A percentile compares a stretch with the other conserved stretches of the same genome.
Evolutionary conservation across 73 alveolate species (phyloP).

Genomic region (Paramecium sonneborni): DNA sequence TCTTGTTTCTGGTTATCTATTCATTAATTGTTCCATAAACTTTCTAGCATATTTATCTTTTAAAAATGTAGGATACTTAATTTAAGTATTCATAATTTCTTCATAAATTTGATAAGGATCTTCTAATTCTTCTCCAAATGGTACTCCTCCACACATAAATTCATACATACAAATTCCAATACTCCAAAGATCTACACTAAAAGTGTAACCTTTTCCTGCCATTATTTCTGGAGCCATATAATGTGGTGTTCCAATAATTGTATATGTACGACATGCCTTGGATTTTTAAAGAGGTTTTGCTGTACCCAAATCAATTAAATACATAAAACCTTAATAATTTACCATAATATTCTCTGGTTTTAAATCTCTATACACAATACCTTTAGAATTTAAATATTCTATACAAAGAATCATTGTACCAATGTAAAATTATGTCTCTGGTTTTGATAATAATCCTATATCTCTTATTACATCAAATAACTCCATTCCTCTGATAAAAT

Average conservation of each 20-base stretch:
- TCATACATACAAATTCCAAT: constrained; percentile 75
- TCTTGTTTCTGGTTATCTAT: constrained; percentile 58
- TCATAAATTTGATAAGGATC: constrained; percentile 79
- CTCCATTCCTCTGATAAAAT: constrained; percentile 81
- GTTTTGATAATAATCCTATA: constrained; percentile 72
- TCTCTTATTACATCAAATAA: constrained; percentile 86
- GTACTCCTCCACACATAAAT: constrained; percentile 83
- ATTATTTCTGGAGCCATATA: constrained; percentile 84
- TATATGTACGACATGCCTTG: constrained; percentile 63
- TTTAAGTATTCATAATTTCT: constrained; percentile 66
- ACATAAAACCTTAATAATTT: constrained; percentile 73
- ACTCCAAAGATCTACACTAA: constrained; percentile 69
- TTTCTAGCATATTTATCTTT: constrained; percentile 54
- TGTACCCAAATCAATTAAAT: constrained; percentile 84
- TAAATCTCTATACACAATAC: constrained; percentile 77
- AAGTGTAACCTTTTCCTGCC: constrained; percentile 72
- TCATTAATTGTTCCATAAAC: constrained; percentile 49
- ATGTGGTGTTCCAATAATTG: constrained; percentile 81
- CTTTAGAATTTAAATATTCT: constrained; percentile 81
- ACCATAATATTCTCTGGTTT: constrained; percentile 87
- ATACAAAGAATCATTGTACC: constrained; percentile 73
- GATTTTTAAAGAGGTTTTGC: constrained; percentile 68
- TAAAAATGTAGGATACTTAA: constrained; percentile 48
- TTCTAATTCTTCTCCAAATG: constrained; percentile 76
- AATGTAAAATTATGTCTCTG: constrained; percentile 76